Conservation (phyloP, 441 rosid genomes). For the Euphorbia celastroides region DNA sequence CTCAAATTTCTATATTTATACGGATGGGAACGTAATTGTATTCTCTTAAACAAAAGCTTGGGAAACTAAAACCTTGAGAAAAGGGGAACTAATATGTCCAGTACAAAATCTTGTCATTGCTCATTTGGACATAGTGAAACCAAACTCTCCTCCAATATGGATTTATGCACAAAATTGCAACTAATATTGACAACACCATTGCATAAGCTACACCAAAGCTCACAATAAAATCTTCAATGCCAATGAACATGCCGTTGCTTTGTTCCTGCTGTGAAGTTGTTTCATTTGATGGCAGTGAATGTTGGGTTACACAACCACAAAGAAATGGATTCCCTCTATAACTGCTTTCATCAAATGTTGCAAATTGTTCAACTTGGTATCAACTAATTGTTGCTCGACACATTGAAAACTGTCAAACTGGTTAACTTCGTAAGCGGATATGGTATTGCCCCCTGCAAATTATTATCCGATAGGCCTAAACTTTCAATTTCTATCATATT, state of each 20-base stretch:
- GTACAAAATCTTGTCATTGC: neutral
- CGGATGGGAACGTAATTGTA: neutral
- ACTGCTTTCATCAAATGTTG: too few relatives aligned
- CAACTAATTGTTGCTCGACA: too few relatives aligned
- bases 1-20: too few relatives aligned
- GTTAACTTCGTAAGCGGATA: too few relatives aligned
- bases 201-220: slow-evolving; percentile 9
- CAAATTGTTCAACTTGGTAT: too few relatives aligned
- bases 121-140: too few relatives aligned
- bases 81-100: neutral
- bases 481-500: too few relatives aligned
- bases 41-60: neutral
- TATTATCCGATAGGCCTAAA: too few relatives aligned
- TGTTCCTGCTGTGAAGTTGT: neutral
- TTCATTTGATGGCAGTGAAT: neutral
- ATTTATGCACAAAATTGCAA: slow-evolving; percentile 15
- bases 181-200: neutral
- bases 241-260: neutral
- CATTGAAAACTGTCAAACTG: too few relatives aligned
- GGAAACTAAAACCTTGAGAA: neutral
- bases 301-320: slow-evolving; percentile 4
- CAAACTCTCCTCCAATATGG: slow-evolving; percentile 17
- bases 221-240: neutral
- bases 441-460: too few relatives aligned
- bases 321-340: slow-evolving; percentile 9